Evolutionary conservation across 148 eudicot species (phyloP).

Genomic region (Cornus suecica): DNA sequence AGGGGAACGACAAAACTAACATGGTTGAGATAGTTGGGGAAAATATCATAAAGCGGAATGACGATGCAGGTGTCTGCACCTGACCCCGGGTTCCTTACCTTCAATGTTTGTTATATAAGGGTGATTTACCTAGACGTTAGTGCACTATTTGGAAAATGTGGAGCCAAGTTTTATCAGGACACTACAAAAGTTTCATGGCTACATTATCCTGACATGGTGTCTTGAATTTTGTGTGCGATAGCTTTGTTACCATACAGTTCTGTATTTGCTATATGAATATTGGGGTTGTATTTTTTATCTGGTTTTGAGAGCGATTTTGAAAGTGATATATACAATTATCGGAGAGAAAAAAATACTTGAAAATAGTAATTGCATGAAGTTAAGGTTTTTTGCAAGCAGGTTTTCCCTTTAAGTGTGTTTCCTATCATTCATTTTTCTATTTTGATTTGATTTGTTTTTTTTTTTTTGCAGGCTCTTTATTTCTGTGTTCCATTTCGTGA

Average conservation of each 20-base stretch:
- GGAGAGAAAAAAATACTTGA: neutral
- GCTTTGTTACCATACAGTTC: neutral
- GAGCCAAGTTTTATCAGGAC: neutral
- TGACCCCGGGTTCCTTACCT: neutral
- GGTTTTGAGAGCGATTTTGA: neutral
- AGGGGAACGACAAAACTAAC: neutral
- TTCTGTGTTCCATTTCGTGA: slow-evolving; percentile 98
- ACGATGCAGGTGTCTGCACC: neutral
- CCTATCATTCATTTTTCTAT: slow-evolving; percentile 3
- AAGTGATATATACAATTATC: neutral
- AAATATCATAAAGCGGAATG: too few relatives aligned
- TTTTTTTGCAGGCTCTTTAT: slow-evolving; percentile 68
- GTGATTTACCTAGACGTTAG: neutral
- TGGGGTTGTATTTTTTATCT: neutral
- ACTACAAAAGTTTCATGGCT: neutral
- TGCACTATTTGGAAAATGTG: neutral
- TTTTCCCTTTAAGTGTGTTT: neutral
- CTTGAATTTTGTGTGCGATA: neutral
- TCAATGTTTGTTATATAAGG: neutral
- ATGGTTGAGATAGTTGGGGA: neutral
- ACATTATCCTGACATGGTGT: neutral
- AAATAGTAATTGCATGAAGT: neutral
- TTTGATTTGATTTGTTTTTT: slow-evolving; percentile 9
- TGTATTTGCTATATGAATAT: neutral
- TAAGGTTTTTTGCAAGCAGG: slow-evolving; percentile 7